Evolutionary conservation across 2,329 filamentous ascomycete species (phyloP), one percentile per base, ranked within the genome.

Genomic region (Talaromyces atroroseus): DNA sequence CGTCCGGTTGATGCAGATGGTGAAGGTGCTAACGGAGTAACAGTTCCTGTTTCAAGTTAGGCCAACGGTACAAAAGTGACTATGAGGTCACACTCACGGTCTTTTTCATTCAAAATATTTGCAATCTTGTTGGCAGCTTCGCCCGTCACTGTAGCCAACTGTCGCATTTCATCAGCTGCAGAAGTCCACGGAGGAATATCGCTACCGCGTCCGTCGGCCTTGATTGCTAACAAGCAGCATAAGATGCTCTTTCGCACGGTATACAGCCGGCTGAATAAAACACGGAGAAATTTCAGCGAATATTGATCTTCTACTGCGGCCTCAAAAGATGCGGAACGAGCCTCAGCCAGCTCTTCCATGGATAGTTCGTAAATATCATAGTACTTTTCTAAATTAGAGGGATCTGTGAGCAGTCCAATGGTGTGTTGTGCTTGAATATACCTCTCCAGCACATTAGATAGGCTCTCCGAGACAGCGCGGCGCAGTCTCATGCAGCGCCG

Each of bases 351-450:
- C 68, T 92, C 88, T 56, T 85, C 82, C 57, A 86, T 81, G 59
- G 83, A 88, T 59, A 92, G 84, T 62, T 92, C 89, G 68, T 92
- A 92, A 59, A 92, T 88, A 67, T 97, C 92, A 65, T 94, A 89
- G 68, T 96, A 95, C 72, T 91, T 94, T 64, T 95, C 90, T 45
- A 99, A 76, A 66, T 96, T 89, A 49, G 88, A 82, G 65, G 88
- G 83, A 68, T 92, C 86, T 1, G 92, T 84, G 55, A 95, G 84
- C 0, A 82, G 82, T 67, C 86, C 86, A 20, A 97, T 77, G 2
- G 79, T 79, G 42, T 80, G 78, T 60, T 86, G 87, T 12, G 88
- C 85, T 62, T 89, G 83, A 53, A 86, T 83, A 65, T 92, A 91
- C 21, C 82, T 82, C 45, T 85, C 81, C 42, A 96, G 83, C 52